Base-by-base conservation (phyloP, 192 early-diverging fungal genomes). In the Coemansia sp. region DNA sequence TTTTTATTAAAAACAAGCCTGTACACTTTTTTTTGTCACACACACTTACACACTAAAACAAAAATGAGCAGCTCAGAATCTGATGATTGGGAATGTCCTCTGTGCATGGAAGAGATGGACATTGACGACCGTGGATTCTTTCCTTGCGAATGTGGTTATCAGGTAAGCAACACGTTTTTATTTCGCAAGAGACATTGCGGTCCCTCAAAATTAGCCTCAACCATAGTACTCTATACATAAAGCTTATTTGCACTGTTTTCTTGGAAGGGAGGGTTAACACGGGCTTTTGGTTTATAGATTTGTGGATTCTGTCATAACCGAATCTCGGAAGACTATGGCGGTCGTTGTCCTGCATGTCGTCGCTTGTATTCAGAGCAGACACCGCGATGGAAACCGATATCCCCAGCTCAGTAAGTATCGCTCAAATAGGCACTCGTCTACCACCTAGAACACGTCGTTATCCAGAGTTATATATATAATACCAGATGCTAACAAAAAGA, bases 271-370 rank as follows among this genome's bases (percentile, higher is more conserved):
- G n/a, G n/a, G n/a, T n/a, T n/a, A n/a, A n/a, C n/a, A n/a, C n/a
- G n/a, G n/a, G 0, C 29, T 48, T 25, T 40, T 27, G 45, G 30
- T n/a, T 25, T 56, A 24, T 76, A 98, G 93, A 93, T 99, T 60
- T 99, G 97, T 70, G 85, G 95, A 9, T 99, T 99, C 68, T 99
- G 97, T 56, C 97, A 93, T 88, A 88, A 99, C 62, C 94, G 92
- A 64, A 96, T 99, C 66, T 92, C 92, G 56, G 88, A 96, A 39
- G 83, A 93, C 66, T 80, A 90, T 50, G 96, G 93, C 66, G 87
- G 88, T 11, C 83, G 87, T 15, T 99, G 97, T 54, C 97, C 97
- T 18, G 97, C 97, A 14, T 99, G 97, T 53, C 80, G 97, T 17
- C 75, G 94, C 20, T 62, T 85, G 2, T 99, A 94, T 53, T 84